Evolutionary conservation across 2,329 filamentous ascomycete genomes (phyloP), one percentile per base, ranked within the genome.

Genomic region (Monilinia fructigena): DNA sequence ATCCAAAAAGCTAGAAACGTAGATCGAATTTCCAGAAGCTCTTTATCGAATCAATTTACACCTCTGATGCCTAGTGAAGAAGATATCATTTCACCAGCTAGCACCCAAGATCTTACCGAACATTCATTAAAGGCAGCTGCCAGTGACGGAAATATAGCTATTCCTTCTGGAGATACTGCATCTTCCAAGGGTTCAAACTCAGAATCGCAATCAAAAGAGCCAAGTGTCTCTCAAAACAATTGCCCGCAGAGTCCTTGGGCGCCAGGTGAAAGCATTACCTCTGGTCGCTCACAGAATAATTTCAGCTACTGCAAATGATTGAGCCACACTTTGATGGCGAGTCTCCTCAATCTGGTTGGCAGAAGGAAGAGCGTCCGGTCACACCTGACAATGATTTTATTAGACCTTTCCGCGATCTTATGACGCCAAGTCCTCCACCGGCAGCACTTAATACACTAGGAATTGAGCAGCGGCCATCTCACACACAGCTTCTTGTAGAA

Each of bases 401-500:
- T 31, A 70, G 23, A 26, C 68, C 72, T 28, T 73, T 74, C 63
- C 69, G 62, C 35, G 68, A 71, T 58, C 63, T 73, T 4, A 68
- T 71, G 48, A 70, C 70, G 14, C 70, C 70, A 58, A 68, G 66
- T 4, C 61, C 69, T 31, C 63, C 66, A 42, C 70, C 68, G n/a
- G 35, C 48, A 42, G 52, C 16, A 40, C 28, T 6, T 10, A 16
- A 47, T 47, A 50, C 11, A 31, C 28, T 31, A 28, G 18, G 28
- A 28, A 23, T 47, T 12, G 23, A 40, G 2, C 54, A 61, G 14
- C 59, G n/a, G 26, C 35, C 66, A 10, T 62, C 69, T 12, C 69
- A 56, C 47, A 75, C 70, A 5, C 74, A 74, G 63, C 55, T 68
- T 59, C 69, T 74, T 18, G 52, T 70, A 18, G 69, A 72, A 42